These are phyloP conservation scores for Nitzschia putrida DNA, from an alignment of 108 stramenopile genomes.

Conservation along the genomic window DNA sequence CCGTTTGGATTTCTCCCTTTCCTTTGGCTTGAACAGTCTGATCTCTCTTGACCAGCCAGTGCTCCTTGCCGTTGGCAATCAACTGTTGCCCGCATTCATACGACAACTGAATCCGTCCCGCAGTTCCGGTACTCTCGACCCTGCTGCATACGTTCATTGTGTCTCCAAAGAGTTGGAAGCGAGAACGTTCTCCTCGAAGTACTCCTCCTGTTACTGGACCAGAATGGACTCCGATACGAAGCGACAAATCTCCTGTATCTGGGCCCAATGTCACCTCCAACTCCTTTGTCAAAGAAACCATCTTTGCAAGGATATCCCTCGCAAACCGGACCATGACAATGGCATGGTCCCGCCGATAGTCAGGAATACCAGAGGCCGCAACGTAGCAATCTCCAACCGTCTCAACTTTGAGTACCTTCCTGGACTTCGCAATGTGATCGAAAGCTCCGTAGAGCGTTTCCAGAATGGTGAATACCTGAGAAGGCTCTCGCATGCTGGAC, in stretches of 20 bases:
- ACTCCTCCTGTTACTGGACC: no score
- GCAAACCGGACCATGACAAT: slow-evolving; percentile 3
- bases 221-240: no score
- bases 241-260: no score
- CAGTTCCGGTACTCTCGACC: no score
- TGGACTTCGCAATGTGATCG: slow-evolving; percentile 25
- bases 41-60: background rate
- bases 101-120: no score
- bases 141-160: no score
- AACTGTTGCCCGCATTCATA: background rate
- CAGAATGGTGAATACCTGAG: slow-evolving; percentile 38
- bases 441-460: slow-evolving; percentile 34
- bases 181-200: no score
- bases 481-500: slow-evolving; percentile 40
- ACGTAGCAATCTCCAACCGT: slow-evolving; percentile 57
- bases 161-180: no score
- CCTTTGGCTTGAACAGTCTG: slow-evolving; percentile 4
- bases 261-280: no score
- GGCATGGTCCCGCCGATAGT: slow-evolving; percentile 1
- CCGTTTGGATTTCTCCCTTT: slow-evolving; percentile 5
- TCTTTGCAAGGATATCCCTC: no score
- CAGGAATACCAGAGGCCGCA: slow-evolving; percentile 48
- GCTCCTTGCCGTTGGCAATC: background rate
- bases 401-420: slow-evolving; percentile 18
- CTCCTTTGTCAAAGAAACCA: no score